A percentile compares a stretch with the other conserved stretches of the same genome.
phyloP scores from a whole-genome alignment of 352 stramenopile species.

The Phytophthora pluvialis region DNA sequence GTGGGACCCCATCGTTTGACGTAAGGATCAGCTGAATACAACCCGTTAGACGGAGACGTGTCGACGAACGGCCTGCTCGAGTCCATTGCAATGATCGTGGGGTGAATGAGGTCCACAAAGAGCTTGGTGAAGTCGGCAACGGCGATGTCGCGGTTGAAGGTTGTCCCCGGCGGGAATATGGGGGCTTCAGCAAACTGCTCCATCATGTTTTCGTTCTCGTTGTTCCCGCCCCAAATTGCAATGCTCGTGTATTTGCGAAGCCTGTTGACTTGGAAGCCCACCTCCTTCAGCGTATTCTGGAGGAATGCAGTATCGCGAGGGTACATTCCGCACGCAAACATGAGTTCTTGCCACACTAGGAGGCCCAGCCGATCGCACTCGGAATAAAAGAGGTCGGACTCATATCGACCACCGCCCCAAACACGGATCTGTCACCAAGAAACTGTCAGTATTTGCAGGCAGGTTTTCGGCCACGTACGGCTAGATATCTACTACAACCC shows the following conservation, averaged over 20 bases:
- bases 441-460: not conserved
- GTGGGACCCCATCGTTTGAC: conserved; percentile 83
- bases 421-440: conserved; percentile 61
- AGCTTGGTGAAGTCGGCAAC: conserved; percentile 82
- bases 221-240: conserved; percentile 91
- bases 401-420: conserved; percentile 90
- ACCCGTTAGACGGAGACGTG: conserved; percentile 86
- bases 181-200: conserved; percentile 66
- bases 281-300: conserved; percentile 56
- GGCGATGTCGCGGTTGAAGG: conserved; percentile 82
- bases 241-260: conserved; percentile 85
- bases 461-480: not conserved
- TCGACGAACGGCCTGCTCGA: conserved; percentile 78
- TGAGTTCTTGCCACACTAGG: conserved; percentile 92
- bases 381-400: conserved; percentile 83
- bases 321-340: conserved; percentile 91
- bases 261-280: conserved; percentile 65
- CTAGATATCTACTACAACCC: not conserved
- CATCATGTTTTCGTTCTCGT: conserved; percentile 92
- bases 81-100: conserved; percentile 58
- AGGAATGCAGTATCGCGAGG: conserved; percentile 75
- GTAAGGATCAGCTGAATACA: conserved; percentile 77
- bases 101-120: conserved; percentile 79
- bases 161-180: conserved; percentile 54
- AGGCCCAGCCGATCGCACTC: conserved; percentile 83